phyloP scores from a whole-genome alignment of 2,329 filamentous ascomycete genomes.

The Pseudogymnoascus destructans region DNA sequence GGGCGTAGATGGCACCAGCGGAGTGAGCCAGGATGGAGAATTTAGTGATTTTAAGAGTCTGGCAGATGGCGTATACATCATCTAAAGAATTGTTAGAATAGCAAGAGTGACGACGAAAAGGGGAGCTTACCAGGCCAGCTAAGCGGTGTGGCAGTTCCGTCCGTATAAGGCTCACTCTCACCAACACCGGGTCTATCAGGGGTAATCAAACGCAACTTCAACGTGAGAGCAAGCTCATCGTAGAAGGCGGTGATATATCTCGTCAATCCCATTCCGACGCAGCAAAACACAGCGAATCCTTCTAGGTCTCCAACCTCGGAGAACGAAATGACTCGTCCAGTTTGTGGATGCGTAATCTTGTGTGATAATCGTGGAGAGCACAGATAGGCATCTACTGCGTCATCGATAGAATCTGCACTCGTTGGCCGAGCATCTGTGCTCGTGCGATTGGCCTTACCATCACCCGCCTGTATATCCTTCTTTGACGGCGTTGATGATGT shows the following conservation, averaged over 20 bases:
- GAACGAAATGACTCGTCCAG: conserved; percentile 80
- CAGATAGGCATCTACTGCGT: conserved; percentile 76
- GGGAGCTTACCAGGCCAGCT: conserved; percentile 72
- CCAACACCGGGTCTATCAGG: conserved; percentile 89
- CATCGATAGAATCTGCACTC: conserved; percentile 77
- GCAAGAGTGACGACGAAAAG: no score
- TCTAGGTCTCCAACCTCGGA: conserved; percentile 91
- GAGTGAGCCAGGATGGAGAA: conserved; percentile 96
- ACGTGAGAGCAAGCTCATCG: conserved; percentile 78
- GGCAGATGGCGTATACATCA: conserved; percentile 89
- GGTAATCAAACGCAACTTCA: conserved; percentile 83
- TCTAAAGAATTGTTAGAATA: conserved; percentile 29
- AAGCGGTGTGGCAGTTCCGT: conserved; percentile 72
- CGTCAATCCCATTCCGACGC: conserved; percentile 94
- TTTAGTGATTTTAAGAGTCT: conserved; percentile 80
- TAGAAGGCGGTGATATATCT: conserved; percentile 95
- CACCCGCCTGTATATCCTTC: conserved; percentile 24
- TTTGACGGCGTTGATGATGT: background rate
- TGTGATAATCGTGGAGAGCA: conserved; percentile 74
- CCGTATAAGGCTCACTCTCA: conserved; percentile 73
- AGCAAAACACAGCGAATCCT: conserved; percentile 87
- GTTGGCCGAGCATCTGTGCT: conserved; percentile 55
- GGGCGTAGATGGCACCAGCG: conserved; percentile 91
- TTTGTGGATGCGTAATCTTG: conserved; percentile 74
- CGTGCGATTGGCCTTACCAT: conserved; percentile 24